Base-by-base conservation (phyloP, 2,329 filamentous ascomycete species). In the Neofusicoccum parvum region DNA sequence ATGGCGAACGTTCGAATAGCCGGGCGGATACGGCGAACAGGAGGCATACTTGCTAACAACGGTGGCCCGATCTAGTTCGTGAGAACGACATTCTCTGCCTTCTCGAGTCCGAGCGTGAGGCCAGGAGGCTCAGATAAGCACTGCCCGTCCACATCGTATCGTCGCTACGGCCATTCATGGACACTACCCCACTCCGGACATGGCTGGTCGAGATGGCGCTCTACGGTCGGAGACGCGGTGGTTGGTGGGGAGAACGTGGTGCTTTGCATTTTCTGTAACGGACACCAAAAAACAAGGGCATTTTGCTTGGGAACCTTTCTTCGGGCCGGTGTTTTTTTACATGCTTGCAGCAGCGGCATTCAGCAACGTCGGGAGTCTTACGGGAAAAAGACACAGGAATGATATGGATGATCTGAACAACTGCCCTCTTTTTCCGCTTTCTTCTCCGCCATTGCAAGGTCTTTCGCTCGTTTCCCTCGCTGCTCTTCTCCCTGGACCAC, bases 21-120 rank as follows among this genome's bases (percentile, higher is more conserved):
- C 37, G 50, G 32, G 37, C 11, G 10, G 20, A 20, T 10, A 15
- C 11, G 14, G 7, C 3, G 49, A 37, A 59, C 20, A 11, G 27
- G n/a, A 11, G 32, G 20, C 48, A 27, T 48, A 32, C 10, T 45
- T 15, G 39, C 58, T 46, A 43, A 45, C 36, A 23, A 45, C 3
- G 37, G 37, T 39, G 37, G 11, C 37, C 54, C 39, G 10, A 32
- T 27, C 23, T 23, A 88, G 87, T 89, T 77, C 83, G 83, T 72
- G 87, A 88, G 79, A 92, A 99, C 85, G 95, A 99, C 84, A 99
- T 99, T 80, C 92, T 99, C 78, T 97, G 94, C 91, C 88, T 99
- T 78, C 94, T 99, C 86, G 95, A 99, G 86, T 99, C 95, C 80
- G 95, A 99, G 87, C 92, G 95, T 85, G 95, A 99, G 88, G 95